Evolutionary conservation across 768 basidiomycete species (phyloP), one percentile per base, ranked within the genome.

Genomic region (Mycena filopes): DNA sequence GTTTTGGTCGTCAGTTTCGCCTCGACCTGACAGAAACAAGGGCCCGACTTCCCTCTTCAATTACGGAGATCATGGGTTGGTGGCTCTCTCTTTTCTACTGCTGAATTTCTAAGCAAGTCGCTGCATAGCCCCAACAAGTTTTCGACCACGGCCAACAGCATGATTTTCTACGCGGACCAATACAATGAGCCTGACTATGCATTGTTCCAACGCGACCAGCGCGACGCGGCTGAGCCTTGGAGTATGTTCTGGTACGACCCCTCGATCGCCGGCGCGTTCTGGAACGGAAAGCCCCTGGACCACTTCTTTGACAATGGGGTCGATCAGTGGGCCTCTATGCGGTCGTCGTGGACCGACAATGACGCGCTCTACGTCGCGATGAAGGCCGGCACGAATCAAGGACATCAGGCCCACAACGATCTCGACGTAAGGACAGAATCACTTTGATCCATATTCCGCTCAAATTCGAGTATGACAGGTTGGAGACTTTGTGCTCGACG

Each of bases 401-500:
- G 87, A 26, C 95, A 96, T 77, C 95, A 98, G 80, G 95, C 94
- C 0, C 96, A 98, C 78, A 95, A 95, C 72, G 95, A 98, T 74
- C 86, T 99, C 63, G 98, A 99, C 75, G 86, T 36, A 36, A 36
- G 36, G 15, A 36, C 10, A 4, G 3, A 36, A 36, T 11, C 36
- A 11, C 10, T 11, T 36, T 11, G 10, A 15, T 36, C n/a, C n/a
- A n/a, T 36, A 11, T 36, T 36, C 36, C 15, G 11, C 36, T 3
- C 11, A 2, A 36, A 36, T 15, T 36, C 36, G 15, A 36, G 5
- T 9, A 2, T 15, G 9, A 36, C 15, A 36, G 36, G 36, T 84
- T 58, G 98, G 98, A 66, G 95, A 96, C 79, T 99, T 98, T 72
- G 96, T 98, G 42, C 77, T 99, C 36, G 97, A 99, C 74, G 96